These are phyloP conservation scores for Euphrasia confusa DNA, from an alignment of 257 asterid genomes.

Conservation along the genomic window DNA sequence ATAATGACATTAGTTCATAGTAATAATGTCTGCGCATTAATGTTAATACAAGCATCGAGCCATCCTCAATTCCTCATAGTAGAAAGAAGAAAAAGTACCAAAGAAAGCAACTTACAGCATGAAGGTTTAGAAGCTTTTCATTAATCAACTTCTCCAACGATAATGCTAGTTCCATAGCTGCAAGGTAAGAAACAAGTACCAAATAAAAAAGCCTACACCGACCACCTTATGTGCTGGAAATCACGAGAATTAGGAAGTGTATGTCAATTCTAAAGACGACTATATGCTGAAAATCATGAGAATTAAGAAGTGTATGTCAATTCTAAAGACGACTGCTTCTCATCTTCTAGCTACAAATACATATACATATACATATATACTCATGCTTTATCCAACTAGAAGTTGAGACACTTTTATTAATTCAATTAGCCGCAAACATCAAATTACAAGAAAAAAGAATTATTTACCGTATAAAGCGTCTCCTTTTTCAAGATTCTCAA, in stretches of 20 bases:
- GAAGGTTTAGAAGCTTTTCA: conserved; percentile 63
- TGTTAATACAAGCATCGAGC: background rate
- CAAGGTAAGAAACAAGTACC: background rate
- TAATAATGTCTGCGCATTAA: background rate
- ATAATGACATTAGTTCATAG: too few species aligned
- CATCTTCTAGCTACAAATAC: background rate
- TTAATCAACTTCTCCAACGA: conserved; percentile 70
- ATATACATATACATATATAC: background rate
- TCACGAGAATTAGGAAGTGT: background rate
- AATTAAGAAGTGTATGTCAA: background rate
- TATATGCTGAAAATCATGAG: background rate
- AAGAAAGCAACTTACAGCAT: conserved; percentile 42
- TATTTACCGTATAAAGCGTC: conserved; percentile 60
- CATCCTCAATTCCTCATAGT: background rate
- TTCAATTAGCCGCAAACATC: background rate
- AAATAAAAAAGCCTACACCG: background rate
- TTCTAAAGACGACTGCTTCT: background rate
- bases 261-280: background rate
- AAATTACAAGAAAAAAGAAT: background rate
- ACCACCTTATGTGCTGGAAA: background rate
- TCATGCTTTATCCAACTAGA: background rate
- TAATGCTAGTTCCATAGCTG: conserved; percentile 68
- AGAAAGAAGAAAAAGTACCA: background rate
- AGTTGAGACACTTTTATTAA: background rate
- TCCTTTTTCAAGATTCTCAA: conserved; percentile 58